These are phyloP conservation scores for Vanrija pseudolonga DNA, from an alignment of 1,284 basidiomycete species.

Conservation along the genomic window DNA sequence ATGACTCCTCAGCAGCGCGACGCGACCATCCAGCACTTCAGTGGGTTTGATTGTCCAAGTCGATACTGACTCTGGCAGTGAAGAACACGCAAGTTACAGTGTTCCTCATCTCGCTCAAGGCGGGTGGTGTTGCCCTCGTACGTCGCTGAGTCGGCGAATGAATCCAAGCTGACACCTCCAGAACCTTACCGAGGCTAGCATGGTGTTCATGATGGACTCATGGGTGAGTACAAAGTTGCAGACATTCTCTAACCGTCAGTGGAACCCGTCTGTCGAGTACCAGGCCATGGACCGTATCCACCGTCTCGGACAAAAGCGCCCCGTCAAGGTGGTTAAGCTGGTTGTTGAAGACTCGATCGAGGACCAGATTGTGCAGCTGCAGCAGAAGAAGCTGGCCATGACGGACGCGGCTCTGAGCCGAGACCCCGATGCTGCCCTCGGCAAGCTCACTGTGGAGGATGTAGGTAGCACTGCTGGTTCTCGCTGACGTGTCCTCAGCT, in stretches of 20 bases:
- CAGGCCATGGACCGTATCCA: constrained; percentile 92
- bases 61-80: constrained; percentile 55
- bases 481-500: constrained; percentile 51
- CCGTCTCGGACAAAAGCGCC: constrained; percentile 78
- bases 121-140: constrained; percentile 78
- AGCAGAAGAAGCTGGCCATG: constrained; percentile 60
- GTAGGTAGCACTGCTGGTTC: constrained; percentile 46
- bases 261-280: constrained; percentile 64
- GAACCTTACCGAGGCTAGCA: constrained; percentile 87
- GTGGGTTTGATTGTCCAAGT: constrained; percentile 51
- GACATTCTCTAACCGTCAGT: constrained; percentile 47
- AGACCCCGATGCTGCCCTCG: constrained; percentile 63
- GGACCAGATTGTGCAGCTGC: constrained; percentile 71
- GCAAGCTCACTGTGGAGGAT: constrained; percentile 81
- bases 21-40: constrained; percentile 91
- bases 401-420: constrained; percentile 37
- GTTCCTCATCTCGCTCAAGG: constrained; percentile 90
- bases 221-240: constrained; percentile 18
- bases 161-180: constrained; percentile 44
- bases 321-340: constrained; percentile 88
- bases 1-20: constrained; percentile 97
- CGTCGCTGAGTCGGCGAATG: neutral
- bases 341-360: constrained; percentile 97
- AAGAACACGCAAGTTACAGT: constrained; percentile 91
- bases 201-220: constrained; percentile 66